phyloP scores from a whole-genome alignment of 2,329 filamentous ascomycete species.

The Calonectria montana region DNA sequence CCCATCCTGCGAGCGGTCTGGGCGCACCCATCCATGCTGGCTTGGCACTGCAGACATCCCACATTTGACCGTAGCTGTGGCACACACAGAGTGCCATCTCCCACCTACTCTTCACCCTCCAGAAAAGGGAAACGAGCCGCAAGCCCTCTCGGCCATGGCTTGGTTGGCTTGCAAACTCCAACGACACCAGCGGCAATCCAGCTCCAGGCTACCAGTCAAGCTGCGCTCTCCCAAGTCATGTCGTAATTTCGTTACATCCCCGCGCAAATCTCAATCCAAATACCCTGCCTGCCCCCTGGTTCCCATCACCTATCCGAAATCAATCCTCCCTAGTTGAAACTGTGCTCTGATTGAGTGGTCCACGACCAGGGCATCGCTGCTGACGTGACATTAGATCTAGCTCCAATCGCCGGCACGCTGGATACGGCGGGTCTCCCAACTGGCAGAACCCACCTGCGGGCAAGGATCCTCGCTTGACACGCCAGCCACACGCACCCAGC shows the following conservation, averaged over 20 bases:
- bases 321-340: conserved; percentile 15
- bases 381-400: conserved; percentile 32
- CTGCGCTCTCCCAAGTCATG: not conserved
- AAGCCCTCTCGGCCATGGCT: not conserved
- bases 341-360: conserved; percentile 2
- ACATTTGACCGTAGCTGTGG: not conserved
- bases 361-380: conserved; percentile 4
- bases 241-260: conserved; percentile 20
- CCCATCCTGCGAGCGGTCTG: conserved; percentile 11
- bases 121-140: not conserved
- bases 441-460: conserved; percentile 17
- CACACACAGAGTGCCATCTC: not conserved
- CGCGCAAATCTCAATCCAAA: conserved; percentile 14
- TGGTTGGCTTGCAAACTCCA: not conserved
- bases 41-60: conserved; percentile 17
- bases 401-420: conserved; percentile 17
- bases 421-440: conserved; percentile 29
- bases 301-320: conserved; percentile 7
- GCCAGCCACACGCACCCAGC: conserved; percentile 12
- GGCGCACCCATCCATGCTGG: not conserved
- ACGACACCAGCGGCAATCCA: not conserved
- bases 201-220: not conserved
- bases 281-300: not conserved
- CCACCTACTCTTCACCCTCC: not conserved
- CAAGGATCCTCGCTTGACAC: conserved; percentile 18